phyloP scores from a whole-genome alignment of 2,329 filamentous ascomycete species.

The Colletotrichum gigasporum region DNA sequence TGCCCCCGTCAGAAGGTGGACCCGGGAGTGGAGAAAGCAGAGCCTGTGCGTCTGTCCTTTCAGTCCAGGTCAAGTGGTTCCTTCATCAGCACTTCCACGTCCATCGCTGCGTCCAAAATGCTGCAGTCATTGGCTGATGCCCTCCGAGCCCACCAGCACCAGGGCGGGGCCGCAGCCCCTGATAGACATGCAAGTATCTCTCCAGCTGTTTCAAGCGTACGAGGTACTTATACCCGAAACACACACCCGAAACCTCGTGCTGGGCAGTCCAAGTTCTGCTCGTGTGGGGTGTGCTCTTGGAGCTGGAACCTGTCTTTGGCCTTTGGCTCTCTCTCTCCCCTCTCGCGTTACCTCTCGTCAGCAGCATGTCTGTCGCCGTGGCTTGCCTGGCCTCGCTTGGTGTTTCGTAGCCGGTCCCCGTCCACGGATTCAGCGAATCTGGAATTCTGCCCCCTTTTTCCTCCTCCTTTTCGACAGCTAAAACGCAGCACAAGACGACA shows the following conservation, averaged over 20 bases:
- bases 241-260: no score
- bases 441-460: neutral
- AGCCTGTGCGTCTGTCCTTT: neutral
- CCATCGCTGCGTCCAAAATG: no score
- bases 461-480: neutral
- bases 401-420: neutral
- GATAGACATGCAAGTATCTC: neutral
- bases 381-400: neutral
- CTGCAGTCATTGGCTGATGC: neutral
- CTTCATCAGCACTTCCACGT: no score
- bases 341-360: neutral
- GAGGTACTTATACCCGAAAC: conserved; percentile 9
- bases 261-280: neutral
- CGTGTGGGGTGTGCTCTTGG: conserved; percentile 14
- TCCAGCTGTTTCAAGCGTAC: neutral
- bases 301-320: neutral
- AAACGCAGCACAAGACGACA: neutral
- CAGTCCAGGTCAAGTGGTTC: no score
- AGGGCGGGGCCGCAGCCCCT: neutral
- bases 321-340: neutral
- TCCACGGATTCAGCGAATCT: neutral
- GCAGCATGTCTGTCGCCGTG: neutral
- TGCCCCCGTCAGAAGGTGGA: neutral
- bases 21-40: neutral
- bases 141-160: neutral